These are phyloP conservation scores for Graphilbum sp. DNA, from an alignment of 2,329 filamentous ascomycete genomes.

Conservation along the genomic window DNA sequence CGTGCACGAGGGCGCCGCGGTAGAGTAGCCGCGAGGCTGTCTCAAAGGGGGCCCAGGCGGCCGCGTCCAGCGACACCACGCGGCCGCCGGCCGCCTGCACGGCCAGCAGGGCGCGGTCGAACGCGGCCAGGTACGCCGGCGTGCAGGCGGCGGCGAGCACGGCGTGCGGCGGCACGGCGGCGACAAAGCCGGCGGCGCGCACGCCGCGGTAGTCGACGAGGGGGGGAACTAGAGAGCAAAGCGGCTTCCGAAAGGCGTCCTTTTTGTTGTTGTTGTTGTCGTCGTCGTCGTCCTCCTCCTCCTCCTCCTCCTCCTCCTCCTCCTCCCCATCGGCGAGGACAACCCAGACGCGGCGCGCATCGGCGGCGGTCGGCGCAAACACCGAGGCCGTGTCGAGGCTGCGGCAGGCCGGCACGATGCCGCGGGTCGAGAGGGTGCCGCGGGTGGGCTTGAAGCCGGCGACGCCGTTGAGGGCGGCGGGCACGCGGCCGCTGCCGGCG, in stretches of 20 bases:
- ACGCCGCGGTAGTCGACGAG: slow-evolving; percentile 11
- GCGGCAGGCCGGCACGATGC: slow-evolving; percentile 16
- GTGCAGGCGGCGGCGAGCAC: slow-evolving; percentile 32
- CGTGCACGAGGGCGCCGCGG: slow-evolving; percentile 31
- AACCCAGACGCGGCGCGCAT: slow-evolving; percentile 31
- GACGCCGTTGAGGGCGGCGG: slow-evolving; percentile 35
- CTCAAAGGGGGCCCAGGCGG: slow-evolving; percentile 29
- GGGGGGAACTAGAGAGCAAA: slow-evolving; percentile 11
- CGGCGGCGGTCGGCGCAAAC: slow-evolving; percentile 12
- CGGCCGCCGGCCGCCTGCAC: slow-evolving; percentile 12
- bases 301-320: too few species aligned
- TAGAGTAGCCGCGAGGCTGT: slow-evolving; percentile 33
- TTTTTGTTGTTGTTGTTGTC: too few species aligned
- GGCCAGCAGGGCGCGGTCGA: slow-evolving; percentile 6
- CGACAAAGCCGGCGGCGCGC: slow-evolving; percentile 17
- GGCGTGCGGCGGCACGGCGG: slow-evolving; percentile 32
- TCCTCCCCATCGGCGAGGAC: slow-evolving; percentile 18
- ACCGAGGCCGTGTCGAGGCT: slow-evolving; percentile 5
- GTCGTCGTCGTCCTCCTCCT: too few species aligned
- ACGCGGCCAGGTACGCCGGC: slow-evolving; percentile 15
- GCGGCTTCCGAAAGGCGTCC: slow-evolving; percentile 29
- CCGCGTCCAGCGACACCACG: slow-evolving; percentile 13
- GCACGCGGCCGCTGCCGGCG: slow-evolving; percentile 34
- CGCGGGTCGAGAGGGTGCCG: slow-evolving; percentile 28
- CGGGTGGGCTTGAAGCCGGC: slow-evolving; percentile 33